A percentile compares a stretch with the other conserved stretches of the same genome.
Conservation (phyloP, 2,329 filamentous ascomycete species). For the Beauveria sp. region DNA sequence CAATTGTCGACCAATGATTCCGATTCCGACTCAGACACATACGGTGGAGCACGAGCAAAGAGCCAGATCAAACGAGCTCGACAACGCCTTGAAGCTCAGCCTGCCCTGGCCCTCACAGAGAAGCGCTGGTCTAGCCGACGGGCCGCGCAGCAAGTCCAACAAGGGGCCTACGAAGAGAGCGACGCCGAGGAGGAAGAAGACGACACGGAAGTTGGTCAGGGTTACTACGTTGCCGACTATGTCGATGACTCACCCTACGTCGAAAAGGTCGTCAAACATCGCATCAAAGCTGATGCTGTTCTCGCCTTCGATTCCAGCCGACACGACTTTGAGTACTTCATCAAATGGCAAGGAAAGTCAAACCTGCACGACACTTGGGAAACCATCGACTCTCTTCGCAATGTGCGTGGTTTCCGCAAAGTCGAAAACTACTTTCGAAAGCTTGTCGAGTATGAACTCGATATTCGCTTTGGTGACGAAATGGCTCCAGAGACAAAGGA, state of each 20-base stretch:
- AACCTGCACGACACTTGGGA: conserved; percentile 97
- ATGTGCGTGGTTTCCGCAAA: conserved; percentile 77
- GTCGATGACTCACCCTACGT: conserved; percentile 80
- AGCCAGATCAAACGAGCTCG: conserved; percentile 69
- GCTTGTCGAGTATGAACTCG: conserved; percentile 70
- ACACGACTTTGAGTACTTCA: conserved; percentile 81
- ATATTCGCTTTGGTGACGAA: conserved; percentile 67
- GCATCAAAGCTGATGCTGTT: conserved; percentile 61
- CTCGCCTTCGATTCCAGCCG: conserved; percentile 48
- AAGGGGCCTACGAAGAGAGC: conserved; percentile 58
- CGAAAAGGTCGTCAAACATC: conserved; percentile 84
- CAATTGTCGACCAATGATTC: conserved; percentile 52
- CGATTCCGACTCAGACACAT: conserved; percentile 67
- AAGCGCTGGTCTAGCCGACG: conserved; percentile 88
- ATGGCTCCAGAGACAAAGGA: conserved; percentile 79
- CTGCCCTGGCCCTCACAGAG: conserved; percentile 62
- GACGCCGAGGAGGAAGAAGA: conserved; percentile 58
- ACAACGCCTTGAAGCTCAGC: conserved; percentile 60
- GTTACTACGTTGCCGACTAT: conserved; percentile 60
- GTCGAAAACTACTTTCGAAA: conserved; percentile 94
- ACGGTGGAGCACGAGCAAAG: conserved; percentile 67
- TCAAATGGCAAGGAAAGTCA: conserved; percentile 96
- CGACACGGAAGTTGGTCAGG: conserved; percentile 48
- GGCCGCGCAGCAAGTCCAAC: conserved; percentile 66
- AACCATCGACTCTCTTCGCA: conserved; percentile 62